A percentile compares a stretch with the other conserved stretches of the same genome.
Evolutionary conservation across 1,139 yeast genomes (phyloP).

Genomic region (Pichia sp.): DNA sequence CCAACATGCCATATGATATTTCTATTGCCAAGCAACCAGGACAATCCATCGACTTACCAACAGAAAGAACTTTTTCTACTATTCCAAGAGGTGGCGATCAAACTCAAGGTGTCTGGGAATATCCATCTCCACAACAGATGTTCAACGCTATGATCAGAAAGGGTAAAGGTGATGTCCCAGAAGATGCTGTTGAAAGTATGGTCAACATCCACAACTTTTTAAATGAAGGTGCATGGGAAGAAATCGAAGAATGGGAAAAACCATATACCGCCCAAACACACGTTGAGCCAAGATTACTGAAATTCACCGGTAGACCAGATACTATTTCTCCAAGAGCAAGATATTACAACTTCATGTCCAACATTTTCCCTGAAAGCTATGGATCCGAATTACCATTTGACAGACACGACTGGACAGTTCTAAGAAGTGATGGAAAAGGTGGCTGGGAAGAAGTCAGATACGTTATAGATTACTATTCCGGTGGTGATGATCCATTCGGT

Average conservation of each 20-base stretch:
- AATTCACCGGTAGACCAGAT: slow-evolving; percentile 91
- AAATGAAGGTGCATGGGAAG: slow-evolving; percentile 98
- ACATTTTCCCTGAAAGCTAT: slow-evolving; percentile 69
- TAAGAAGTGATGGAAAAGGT: slow-evolving; percentile 52
- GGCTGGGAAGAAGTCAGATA: slow-evolving; percentile 72
- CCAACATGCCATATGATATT: slow-evolving; percentile 82
- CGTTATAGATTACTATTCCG: slow-evolving; percentile 88
- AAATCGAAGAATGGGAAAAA: slow-evolving; percentile 88
- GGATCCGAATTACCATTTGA: slow-evolving; percentile 90
- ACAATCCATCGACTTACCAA: slow-evolving; percentile 73
- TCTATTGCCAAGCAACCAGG: slow-evolving; percentile 74
- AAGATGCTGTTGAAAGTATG: slow-evolving; percentile 96
- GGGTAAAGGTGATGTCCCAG: slow-evolving; percentile 87
- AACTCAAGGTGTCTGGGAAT: slow-evolving; percentile 86
- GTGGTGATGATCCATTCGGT: slow-evolving; percentile 90
- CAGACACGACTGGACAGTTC: slow-evolving; percentile 98
- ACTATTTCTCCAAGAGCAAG: slow-evolving; percentile 88
- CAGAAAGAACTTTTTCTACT: slow-evolving; percentile 77
- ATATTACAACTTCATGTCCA: slow-evolving; percentile 63
- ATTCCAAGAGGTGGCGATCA: slow-evolving; percentile 81
- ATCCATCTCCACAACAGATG: slow-evolving; percentile 99
- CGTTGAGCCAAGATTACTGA: slow-evolving; percentile 70
- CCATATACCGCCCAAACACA: slow-evolving; percentile 49
- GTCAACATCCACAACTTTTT: slow-evolving; percentile 95
- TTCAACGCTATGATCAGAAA: slow-evolving; percentile 94